Percentiles rank a stretch among this genome's conserved stretches.
Conservation (phyloP, 2,329 filamentous ascomycete genomes). For the Phialophora chinensis region DNA sequence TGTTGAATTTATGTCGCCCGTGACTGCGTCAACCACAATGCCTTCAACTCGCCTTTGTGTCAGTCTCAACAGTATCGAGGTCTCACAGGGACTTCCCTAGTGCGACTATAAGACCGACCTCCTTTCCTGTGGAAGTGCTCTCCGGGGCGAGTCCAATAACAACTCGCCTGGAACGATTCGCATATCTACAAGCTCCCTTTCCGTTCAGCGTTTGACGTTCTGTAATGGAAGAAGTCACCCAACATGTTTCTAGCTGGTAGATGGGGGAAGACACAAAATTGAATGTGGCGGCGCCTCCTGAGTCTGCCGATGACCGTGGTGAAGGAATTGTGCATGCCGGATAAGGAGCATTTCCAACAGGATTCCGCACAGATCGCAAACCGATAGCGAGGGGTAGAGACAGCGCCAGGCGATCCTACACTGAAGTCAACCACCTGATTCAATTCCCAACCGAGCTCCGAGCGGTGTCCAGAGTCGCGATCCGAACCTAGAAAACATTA, state of each 20-base stretch:
- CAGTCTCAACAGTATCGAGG: background rate
- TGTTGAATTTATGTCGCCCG: background rate
- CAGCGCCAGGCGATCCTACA: background rate
- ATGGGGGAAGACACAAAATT: background rate
- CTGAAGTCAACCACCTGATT: too few species aligned
- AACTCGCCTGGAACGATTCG: background rate
- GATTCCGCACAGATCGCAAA: background rate
- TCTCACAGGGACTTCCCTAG: background rate
- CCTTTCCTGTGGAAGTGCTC: background rate
- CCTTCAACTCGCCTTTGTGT: background rate
- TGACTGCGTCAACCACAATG: background rate
- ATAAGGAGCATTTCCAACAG: conserved; percentile 2
- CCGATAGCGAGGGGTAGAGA: background rate
- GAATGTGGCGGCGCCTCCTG: background rate
- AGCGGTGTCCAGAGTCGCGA: too few species aligned
- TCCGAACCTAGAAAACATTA: too few species aligned
- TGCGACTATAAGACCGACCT: background rate
- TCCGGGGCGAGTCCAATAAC: background rate
- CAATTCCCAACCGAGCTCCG: too few species aligned
- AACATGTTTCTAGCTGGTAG: background rate
- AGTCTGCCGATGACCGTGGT: background rate
- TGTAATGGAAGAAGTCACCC: background rate
- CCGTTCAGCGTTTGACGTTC: background rate
- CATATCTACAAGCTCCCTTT: background rate
- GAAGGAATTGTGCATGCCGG: background rate